These are phyloP conservation scores for Pugionium dolabratum DNA, from an alignment of 345 rosid genomes.

Conservation along the genomic window DNA sequence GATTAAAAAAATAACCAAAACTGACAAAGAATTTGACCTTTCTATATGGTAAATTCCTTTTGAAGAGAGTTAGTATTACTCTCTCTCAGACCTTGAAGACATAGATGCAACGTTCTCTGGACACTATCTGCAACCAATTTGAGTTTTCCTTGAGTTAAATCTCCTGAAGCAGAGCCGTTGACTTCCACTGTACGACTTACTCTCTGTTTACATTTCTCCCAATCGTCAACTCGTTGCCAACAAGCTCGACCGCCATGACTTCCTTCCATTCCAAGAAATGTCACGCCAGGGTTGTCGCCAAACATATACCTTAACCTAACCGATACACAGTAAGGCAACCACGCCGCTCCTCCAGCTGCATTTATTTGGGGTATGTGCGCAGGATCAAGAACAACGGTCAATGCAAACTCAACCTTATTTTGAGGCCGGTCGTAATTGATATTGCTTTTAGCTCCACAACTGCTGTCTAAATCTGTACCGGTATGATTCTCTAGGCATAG, in stretches of 20 bases:
- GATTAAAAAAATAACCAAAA: conserved; percentile 24
- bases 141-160: conserved; percentile 69
- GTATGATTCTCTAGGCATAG: conserved; percentile 90
- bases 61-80: conserved; percentile 46
- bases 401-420: conserved; percentile 77
- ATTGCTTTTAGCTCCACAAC: conserved; percentile 73
- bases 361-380: conserved; percentile 78
- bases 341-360: conserved; percentile 99
- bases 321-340: conserved; percentile 94
- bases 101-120: conserved; percentile 64
- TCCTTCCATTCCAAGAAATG: conserved; percentile 91
- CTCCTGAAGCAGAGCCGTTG: conserved; percentile 52
- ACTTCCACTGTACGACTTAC: conserved; percentile 70
- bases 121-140: conserved; percentile 76
- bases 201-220: conserved; percentile 92
- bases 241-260: conserved; percentile 98
- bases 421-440: conserved; percentile 82
- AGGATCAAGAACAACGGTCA: conserved; percentile 92
- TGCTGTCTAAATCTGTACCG: conserved; percentile 57
- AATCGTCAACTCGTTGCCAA: conserved; percentile 76
- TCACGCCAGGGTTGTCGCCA: conserved; percentile 61
- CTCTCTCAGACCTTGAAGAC: conserved; percentile 80
- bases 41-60: conserved; percentile 33
- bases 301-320: conserved; percentile 81
- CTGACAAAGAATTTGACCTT: conserved; percentile 17